These are phyloP conservation scores for Candida glucosophila DNA, from an alignment of 1,139 yeast species.

Conservation along the genomic window DNA sequence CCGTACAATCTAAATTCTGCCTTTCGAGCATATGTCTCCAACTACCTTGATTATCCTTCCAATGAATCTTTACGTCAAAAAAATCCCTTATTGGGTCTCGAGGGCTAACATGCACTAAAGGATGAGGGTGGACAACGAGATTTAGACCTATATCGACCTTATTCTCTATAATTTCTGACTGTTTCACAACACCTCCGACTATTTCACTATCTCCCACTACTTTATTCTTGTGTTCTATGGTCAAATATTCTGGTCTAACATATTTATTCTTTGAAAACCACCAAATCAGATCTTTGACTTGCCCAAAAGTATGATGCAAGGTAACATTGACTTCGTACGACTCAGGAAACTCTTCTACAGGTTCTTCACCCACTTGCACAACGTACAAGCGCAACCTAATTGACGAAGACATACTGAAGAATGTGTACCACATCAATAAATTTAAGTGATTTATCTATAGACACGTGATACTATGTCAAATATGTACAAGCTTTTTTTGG, in stretches of 20 bases:
- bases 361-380: no score
- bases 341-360: no score
- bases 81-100: slow-evolving; percentile 16
- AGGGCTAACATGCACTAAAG: slow-evolving; percentile 12
- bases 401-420: neutral
- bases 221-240: slow-evolving; percentile 7
- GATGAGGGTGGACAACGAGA: slow-evolving; percentile 15
- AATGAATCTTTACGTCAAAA: slow-evolving; percentile 15
- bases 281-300: slow-evolving; percentile 23
- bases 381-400: neutral
- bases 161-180: slow-evolving; percentile 5
- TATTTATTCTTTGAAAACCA: slow-evolving; percentile 12
- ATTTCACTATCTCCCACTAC: slow-evolving; percentile 6
- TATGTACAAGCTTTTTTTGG: slow-evolving; percentile 7
- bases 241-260: slow-evolving; percentile 18
- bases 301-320: slow-evolving; percentile 13
- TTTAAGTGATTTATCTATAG: neutral
- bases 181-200: slow-evolving; percentile 11
- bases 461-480: slow-evolving; percentile 4
- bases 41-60: slow-evolving; percentile 12
- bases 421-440: neutral
- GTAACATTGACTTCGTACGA: slow-evolving; percentile 13
- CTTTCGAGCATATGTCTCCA: slow-evolving; percentile 15
- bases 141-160: slow-evolving; percentile 16
- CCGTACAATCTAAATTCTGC: slow-evolving; percentile 17